Evolutionary conservation across 192 early-diverging fungal species (phyloP), one percentile per base, ranked within the genome.

Genomic region (Coemansia javaensis): DNA sequence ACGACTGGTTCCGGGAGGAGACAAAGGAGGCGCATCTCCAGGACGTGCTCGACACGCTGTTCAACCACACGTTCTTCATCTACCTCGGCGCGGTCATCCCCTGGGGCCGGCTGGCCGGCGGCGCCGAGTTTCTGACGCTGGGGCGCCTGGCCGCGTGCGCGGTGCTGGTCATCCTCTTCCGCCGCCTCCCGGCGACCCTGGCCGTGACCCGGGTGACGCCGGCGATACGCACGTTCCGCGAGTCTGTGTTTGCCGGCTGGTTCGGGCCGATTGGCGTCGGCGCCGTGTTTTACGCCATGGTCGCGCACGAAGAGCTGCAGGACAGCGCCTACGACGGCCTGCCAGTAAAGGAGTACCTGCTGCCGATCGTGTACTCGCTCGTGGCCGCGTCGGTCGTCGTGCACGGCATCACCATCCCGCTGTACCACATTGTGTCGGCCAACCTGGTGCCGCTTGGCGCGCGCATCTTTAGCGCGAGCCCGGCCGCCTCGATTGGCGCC

Each of bases 41-140:
- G 69, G 91, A 94, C 62, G 85, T 87, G 2, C 81, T 98, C 39
- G 91, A 94, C 53, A 84, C 80, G 60, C 63, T 98, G 56, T 61
- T 96, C 32, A 93, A 91, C 63, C 63, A 90, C 49, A 66, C 88
- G 7, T 86, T 90, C 33, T 98, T 98, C 72, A 80, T 98, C 16
- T 97, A 86, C 49, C 83, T 91, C 64, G 90, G 89, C 22, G 67
- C 86, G 8, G 75, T 80, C 13, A 86, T 90, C 38, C 89, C 91
- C 0, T 91, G 84, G 82, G 50, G 63, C 4, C 63, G 77, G 22
- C 90, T 87, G 28, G 28, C 9, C 58, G 46, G 53, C 1, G 30
- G 23, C 11, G 56, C 32, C 4, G 66, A 66, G 18, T 62, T 81
- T 48, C 52, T 63, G 1, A 34, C 53, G 6, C 67, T 82, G 13